Conservation (phyloP, 345 rosid species). For the Bruguiera parviflora region DNA sequence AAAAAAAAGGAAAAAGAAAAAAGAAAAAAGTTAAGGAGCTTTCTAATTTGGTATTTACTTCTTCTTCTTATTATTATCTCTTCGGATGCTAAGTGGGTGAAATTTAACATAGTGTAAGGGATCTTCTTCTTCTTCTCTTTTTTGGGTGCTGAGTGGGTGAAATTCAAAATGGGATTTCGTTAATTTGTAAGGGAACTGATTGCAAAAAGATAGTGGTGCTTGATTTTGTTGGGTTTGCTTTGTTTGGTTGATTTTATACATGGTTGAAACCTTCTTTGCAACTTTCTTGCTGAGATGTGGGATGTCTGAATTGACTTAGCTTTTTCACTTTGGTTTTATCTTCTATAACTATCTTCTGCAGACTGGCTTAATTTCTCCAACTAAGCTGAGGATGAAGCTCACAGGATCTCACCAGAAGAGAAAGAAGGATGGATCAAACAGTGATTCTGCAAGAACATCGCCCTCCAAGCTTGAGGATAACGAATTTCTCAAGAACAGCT, state of each 20-base stretch:
- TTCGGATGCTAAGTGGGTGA: not conserved
- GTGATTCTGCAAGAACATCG: slow-evolving; percentile 84
- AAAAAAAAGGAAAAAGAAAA: too few species aligned
- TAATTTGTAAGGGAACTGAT: not conserved
- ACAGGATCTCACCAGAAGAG: slow-evolving; percentile 58
- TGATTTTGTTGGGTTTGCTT: not conserved
- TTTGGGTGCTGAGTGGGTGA: not conserved
- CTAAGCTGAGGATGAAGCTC: slow-evolving; percentile 87
- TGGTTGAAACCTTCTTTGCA: not conserved
- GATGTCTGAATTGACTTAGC: not conserved
- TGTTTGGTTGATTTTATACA: too few species aligned
- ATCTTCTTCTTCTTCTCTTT: not conserved
- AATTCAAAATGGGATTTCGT: not conserved
- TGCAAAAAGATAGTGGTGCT: not conserved
- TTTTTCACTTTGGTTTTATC: slow-evolving; percentile 1
- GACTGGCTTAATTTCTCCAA: slow-evolving; percentile 85
- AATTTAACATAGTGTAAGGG: too few species aligned
- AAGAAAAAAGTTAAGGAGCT: too few species aligned
- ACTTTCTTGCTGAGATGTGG: not conserved
- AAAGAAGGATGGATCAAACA: slow-evolving; percentile 68
- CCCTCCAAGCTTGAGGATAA: slow-evolving; percentile 78
- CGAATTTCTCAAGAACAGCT: slow-evolving; percentile 64
- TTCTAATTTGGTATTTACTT: too few species aligned
- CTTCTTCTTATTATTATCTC: too few species aligned
- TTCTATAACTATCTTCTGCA: slow-evolving; percentile 18